phyloP scores from a whole-genome alignment of 2,329 filamentous ascomycete species.

The Talaromyces sp. region DNA sequence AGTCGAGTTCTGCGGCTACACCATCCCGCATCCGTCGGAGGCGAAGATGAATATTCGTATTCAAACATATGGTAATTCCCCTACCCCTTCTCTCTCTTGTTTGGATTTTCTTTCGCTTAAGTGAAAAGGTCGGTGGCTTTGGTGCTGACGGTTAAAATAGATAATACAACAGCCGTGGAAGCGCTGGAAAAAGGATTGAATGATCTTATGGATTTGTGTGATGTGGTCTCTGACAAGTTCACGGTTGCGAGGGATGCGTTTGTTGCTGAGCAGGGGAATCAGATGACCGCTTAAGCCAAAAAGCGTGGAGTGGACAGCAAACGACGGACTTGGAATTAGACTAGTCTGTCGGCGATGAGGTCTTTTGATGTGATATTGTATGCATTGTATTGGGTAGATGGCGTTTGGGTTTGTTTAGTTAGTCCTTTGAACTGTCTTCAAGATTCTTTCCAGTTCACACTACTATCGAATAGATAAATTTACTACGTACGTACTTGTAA shows the following conservation, averaged over 20 bases:
- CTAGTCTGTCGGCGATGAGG: neutral
- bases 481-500: neutral
- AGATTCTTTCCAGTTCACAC: neutral
- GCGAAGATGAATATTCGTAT: conserved; percentile 96
- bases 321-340: neutral
- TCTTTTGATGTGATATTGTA: neutral
- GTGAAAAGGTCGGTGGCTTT: neutral
- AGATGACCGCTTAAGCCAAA: conserved; percentile 29
- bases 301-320: neutral
- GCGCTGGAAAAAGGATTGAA: conserved; percentile 86
- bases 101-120: neutral
- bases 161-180: conserved; percentile 77
- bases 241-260: conserved; percentile 64
- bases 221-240: conserved; percentile 91
- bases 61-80: conserved; percentile 82
- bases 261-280: conserved; percentile 36
- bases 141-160: conserved; percentile 11
- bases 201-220: conserved; percentile 87
- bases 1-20: conserved; percentile 97
- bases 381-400: conserved; percentile 6
- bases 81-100: neutral
- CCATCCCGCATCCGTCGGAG: conserved; percentile 95
- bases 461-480: neutral
- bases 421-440: neutral
- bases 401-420: neutral